Evolutionary conservation across 495 filamentous ascomycete species (phyloP), one percentile per base, ranked within the genome.

Genomic region (Apodospora peruviana): DNA sequence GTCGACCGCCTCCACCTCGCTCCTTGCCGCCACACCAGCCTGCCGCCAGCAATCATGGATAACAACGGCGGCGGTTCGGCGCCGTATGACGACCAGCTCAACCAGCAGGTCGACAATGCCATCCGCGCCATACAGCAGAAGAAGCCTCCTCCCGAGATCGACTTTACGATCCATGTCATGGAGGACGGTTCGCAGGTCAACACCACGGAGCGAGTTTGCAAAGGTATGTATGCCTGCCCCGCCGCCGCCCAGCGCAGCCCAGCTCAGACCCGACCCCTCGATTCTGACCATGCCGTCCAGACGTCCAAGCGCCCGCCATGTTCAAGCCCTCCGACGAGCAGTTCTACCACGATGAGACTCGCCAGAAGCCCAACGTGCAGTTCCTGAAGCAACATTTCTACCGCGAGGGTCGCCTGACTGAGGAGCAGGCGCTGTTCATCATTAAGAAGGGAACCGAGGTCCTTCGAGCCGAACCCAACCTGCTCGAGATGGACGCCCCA

Each of bases 341-440:
- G 53, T 80, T 80, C 65, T 80, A 75, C 62, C 68, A 88, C 52
- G 83, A 87, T 34, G 80, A 91, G 24, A 86, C 95, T 61, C 84
- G 81, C 24, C 78, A 78, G 56, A 96, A 96, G 73, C 93, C 93
- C 35, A 85, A 97, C 62, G 81, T 98, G 40, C 79, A 83, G 62
- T 98, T 91, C 62, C 81, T 98, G 50, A 98, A 96, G 75, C 89
- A 96, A 65, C 93, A 98, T 66, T 90, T 98, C 67, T 96, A 95
- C 70, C 85, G 93, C 50, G 93, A 98, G 76, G 93, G 93, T 59
- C 88, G 93, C 56, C 76, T 98, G 53, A 96, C 91, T 43, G 91
- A 98, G 57, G 91, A 96, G 43, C 93, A 98, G 71, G 93, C 93
- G 38, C 75, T 98, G 69, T 96, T 84, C 82, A 98, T 98, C 55